Evolutionary conservation across 2,329 filamentous ascomycete genomes (phyloP).

Genomic region (Beauveria caledonica): DNA sequence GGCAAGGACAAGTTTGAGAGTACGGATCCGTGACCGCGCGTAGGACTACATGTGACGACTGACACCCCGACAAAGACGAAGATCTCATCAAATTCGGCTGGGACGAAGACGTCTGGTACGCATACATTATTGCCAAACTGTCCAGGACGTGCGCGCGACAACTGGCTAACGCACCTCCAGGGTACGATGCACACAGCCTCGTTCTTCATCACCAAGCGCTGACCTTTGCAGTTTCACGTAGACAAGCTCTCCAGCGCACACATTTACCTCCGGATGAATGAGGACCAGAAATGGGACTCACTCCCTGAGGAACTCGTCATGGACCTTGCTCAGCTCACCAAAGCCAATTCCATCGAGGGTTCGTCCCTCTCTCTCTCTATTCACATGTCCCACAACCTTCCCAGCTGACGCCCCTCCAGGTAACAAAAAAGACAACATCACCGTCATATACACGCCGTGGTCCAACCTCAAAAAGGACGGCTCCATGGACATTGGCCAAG

Average conservation of each 20-base stretch:
- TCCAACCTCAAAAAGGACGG: slow-evolving; percentile 92
- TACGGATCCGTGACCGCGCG: slow-evolving; percentile 36
- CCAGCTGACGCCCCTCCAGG: slow-evolving; percentile 38
- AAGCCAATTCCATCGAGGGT: slow-evolving; percentile 98
- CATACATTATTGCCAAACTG: not conserved
- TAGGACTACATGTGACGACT: not conserved
- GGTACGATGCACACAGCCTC: slow-evolving; percentile 16
- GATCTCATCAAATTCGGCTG: slow-evolving; percentile 90
- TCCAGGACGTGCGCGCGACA: not conserved
- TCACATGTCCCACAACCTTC: not conserved
- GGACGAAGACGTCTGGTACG: slow-evolving; percentile 90
- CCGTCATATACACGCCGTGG: slow-evolving; percentile 96
- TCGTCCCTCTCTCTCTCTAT: slow-evolving; percentile 12
- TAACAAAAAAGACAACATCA: slow-evolving; percentile 98
- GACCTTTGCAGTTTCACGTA: slow-evolving; percentile 67
- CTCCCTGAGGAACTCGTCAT: slow-evolving; percentile 67
- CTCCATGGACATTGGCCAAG: slow-evolving; percentile 90
- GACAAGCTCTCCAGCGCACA: slow-evolving; percentile 96
- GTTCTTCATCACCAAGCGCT: not conserved
- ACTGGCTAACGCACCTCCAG: slow-evolving; percentile 15
- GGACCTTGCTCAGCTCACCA: slow-evolving; percentile 95
- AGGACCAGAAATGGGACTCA: slow-evolving; percentile 74
- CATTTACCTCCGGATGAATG: slow-evolving; percentile 80
- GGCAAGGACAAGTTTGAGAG: slow-evolving; percentile 99
- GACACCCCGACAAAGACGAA: slow-evolving; percentile 58